Conservation (phyloP, 2,329 filamentous ascomycete genomes). For the Verticillium nonalfalfae region DNA sequence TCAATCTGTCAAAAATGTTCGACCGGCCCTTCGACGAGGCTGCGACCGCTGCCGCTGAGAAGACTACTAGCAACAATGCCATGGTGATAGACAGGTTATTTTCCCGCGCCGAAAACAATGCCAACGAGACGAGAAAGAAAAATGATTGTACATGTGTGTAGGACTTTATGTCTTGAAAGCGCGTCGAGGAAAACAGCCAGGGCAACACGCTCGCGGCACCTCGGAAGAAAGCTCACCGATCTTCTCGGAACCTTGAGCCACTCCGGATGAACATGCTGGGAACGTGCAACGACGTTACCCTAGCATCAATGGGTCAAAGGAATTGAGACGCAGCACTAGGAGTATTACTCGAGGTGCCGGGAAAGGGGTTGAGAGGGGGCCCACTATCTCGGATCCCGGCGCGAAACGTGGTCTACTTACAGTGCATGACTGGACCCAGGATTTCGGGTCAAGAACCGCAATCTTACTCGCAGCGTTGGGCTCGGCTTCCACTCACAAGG, state of each 20-base stretch:
- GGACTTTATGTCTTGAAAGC: too few species aligned
- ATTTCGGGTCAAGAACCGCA: not conserved
- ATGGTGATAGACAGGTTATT: not conserved
- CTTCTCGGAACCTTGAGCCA: too few species aligned
- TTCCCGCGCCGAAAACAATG: too few species aligned
- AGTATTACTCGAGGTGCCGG: not conserved
- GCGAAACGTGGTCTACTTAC: not conserved
- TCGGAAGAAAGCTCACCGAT: too few species aligned
- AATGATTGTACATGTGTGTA: too few species aligned
- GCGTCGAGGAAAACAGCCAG: too few species aligned
- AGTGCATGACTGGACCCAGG: not conserved
- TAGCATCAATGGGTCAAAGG: too few species aligned
- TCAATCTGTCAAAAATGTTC: not conserved
- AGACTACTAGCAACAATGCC: not conserved
- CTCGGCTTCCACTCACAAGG: not conserved
- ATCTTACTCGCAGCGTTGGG: not conserved
- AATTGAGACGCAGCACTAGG: too few species aligned
- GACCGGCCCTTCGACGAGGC: not conserved
- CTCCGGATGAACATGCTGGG: too few species aligned
- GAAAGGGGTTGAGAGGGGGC: not conserved
- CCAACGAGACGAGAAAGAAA: not conserved
- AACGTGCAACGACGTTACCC: too few species aligned
- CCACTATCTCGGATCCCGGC: not conserved
- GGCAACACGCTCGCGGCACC: too few species aligned
- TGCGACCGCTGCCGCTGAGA: not conserved